phyloP scores from a whole-genome alignment of 306 rosid species.

The Herpetospermum pedunculosum region DNA sequence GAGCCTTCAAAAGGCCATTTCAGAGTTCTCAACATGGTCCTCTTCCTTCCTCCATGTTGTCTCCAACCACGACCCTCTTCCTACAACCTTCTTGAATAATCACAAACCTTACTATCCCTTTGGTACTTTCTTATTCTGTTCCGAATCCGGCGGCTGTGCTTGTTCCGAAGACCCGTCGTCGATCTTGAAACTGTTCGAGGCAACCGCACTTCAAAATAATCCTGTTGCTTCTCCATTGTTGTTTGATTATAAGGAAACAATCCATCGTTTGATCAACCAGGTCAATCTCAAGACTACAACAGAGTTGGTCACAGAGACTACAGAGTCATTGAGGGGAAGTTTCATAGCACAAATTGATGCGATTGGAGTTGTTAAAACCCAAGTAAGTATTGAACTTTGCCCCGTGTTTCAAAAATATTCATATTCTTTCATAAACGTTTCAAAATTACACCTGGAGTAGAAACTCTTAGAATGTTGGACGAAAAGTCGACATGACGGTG shows the following conservation, averaged over 20 bases:
- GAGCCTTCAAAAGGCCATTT: slow-evolving; percentile 23
- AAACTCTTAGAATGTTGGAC: too few species aligned
- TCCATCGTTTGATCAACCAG: slow-evolving; percentile 14
- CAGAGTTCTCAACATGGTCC: slow-evolving; percentile 32
- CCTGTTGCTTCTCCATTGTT: not conserved
- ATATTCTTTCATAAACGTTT: too few species aligned
- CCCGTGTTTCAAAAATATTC: too few species aligned
- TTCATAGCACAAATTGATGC: slow-evolving; percentile 25
- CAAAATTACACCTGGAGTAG: too few species aligned
- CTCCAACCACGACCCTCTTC: slow-evolving; percentile 33
- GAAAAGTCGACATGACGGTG: too few species aligned
- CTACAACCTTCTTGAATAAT: slow-evolving; percentile 7
- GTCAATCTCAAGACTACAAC: slow-evolving; percentile 10
- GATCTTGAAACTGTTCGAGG: slow-evolving; percentile 16
- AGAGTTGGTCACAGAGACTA: not conserved
- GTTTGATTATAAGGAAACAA: slow-evolving; percentile 24
- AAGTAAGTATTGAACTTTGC: too few species aligned
- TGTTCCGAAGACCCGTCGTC: slow-evolving; percentile 36
- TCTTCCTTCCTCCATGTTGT: slow-evolving; percentile 61
- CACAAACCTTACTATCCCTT: slow-evolving; percentile 31
- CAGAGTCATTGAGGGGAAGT: slow-evolving; percentile 19
- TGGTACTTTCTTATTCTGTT: slow-evolving; percentile 56
- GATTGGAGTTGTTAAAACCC: slow-evolving; percentile 17
- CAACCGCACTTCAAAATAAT: not conserved
- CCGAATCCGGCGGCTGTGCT: slow-evolving; percentile 17